Base-by-base conservation (phyloP, 139 green algal genomes). In the Marvania coccoides region DNA sequence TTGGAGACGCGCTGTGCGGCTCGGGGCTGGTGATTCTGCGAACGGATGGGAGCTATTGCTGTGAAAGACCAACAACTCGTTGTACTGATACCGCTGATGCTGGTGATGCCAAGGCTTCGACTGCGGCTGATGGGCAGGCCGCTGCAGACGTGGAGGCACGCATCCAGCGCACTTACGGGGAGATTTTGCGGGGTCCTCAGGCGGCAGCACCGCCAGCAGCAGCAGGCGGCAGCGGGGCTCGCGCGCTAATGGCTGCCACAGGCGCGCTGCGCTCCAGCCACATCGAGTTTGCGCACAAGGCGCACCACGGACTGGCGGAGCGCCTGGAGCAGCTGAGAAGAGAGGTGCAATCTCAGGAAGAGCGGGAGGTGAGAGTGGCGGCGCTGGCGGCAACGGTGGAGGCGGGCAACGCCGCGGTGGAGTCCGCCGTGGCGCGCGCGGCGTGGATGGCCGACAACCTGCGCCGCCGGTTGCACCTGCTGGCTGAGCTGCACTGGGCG, bases 401-500 rank as follows among this genome's bases (percentile, higher is more conserved):
- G 13, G 58, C 26, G 5, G 8, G 42, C 39, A 31, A 61, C 39
- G 24, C 23, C 5, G 59, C 30, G 14, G 14, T 75, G 36, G 54
- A 69, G 6, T 38, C 40, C 48, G 26, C 35, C 14, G 30, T 37
- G 19, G 53, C 38, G 6, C 48, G 51, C 3, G 37, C 58, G 47
- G 23, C n/a, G 30, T 34, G 26, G 6, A 14, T 74, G 47, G 58
- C 73, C 45, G 47, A n/a, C 8, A 70, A 72, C 34, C 68, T 83
- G 35, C 26, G 47, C 1, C 37, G 47, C 23, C 61, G 77, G 10
- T 19, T 79, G 30, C 38, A 56, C 6, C 60, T 90, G 42, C 74
- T 90, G 48, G 79, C 79, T 0, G 54, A 78, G 40, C 79, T 90
- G 72, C 82, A 89, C 53, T 86, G 78, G 77, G 68, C 71, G 38